These are phyloP conservation scores for Xanthoconium stramineum DNA, from an alignment of 768 basidiomycete species.

Conservation along the genomic window DNA sequence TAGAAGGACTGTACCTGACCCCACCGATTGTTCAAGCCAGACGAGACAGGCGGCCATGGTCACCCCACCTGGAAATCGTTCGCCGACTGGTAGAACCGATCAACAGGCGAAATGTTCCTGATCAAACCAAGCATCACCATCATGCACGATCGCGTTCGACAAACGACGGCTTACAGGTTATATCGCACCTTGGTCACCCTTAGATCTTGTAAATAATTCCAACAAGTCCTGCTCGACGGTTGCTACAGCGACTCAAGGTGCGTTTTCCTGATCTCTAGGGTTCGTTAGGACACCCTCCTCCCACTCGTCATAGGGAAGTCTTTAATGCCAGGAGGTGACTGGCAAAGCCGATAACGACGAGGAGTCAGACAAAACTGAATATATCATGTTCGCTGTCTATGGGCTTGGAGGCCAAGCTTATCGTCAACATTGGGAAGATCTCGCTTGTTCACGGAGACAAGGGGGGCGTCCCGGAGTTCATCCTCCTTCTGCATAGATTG, in stretches of 20 bases:
- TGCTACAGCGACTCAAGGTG: no score
- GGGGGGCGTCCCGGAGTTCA: conserved; percentile 96
- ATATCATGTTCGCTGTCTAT: conserved; percentile 97
- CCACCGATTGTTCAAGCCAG: conserved; percentile 48
- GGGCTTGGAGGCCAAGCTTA: conserved; percentile 96
- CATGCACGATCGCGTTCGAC: not conserved
- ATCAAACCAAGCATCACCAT: conserved; percentile 1
- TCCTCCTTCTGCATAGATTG: conserved; percentile 99
- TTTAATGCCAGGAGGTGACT: no score
- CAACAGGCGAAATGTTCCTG: conserved; percentile 45
- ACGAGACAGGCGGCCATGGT: conserved; percentile 34
- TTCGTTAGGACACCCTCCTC: no score
- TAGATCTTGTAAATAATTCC: no score
- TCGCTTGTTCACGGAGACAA: conserved; percentile 99
- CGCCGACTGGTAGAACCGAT: conserved; percentile 59
- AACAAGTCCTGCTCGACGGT: no score
- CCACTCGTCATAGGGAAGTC: no score
- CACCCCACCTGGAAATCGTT: conserved; percentile 49
- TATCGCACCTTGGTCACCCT: conserved; percentile 40
- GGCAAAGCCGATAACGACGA: no score
- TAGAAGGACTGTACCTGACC: conserved; percentile 48
- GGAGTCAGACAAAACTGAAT: no score
- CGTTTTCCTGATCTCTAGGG: no score
- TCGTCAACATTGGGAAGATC: conserved; percentile 99
- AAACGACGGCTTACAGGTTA: conserved; percentile 44